phyloP scores from a whole-genome alignment of 768 basidiomycete genomes.

The Thelephora aurantiotincta region DNA sequence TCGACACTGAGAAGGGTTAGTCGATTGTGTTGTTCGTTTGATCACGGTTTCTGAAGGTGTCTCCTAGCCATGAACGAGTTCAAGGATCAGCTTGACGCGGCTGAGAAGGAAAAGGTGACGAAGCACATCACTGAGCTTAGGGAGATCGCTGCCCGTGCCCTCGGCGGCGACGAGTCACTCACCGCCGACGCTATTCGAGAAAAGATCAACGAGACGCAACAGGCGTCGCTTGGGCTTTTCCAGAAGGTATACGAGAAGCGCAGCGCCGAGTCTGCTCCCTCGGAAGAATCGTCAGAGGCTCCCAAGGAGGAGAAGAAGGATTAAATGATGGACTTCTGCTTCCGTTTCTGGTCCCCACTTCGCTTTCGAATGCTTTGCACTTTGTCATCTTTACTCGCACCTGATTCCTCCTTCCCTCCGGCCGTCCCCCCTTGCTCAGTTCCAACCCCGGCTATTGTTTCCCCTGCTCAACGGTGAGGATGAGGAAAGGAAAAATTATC shows the following conservation, averaged over 20 bases:
- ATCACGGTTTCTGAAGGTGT: constrained; percentile 4
- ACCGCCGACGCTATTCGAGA: constrained; percentile 82
- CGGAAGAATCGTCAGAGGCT: constrained; percentile 25
- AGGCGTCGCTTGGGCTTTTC: constrained; percentile 93
- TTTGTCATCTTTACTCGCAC: too few relatives aligned
- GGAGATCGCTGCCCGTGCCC: constrained; percentile 81
- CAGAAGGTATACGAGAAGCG: constrained; percentile 95
- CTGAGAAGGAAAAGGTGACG: constrained; percentile 89
- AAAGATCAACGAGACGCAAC: constrained; percentile 88
- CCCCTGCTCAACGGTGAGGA: too few relatives aligned
- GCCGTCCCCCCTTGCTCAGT: too few relatives aligned
- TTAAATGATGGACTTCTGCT: constrained; percentile 21
- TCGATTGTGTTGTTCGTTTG: not conserved
- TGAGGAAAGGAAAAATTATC: too few relatives aligned
- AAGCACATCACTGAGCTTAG: constrained; percentile 80
- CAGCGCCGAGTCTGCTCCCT: constrained; percentile 49
- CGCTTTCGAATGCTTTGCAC: too few relatives aligned
- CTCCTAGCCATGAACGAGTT: constrained; percentile 83
- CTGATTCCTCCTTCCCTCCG: too few relatives aligned
- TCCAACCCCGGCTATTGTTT: too few relatives aligned
- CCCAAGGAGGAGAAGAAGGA: constrained; percentile 70
- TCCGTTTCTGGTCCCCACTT: too few relatives aligned
- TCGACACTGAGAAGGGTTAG: constrained; percentile 89
- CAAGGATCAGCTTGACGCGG: constrained; percentile 87
- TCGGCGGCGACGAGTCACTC: constrained; percentile 67